Evolutionary conservation across 1,284 basidiomycete species (phyloP).

Genomic region (Thecaphora thlaspeos): DNA sequence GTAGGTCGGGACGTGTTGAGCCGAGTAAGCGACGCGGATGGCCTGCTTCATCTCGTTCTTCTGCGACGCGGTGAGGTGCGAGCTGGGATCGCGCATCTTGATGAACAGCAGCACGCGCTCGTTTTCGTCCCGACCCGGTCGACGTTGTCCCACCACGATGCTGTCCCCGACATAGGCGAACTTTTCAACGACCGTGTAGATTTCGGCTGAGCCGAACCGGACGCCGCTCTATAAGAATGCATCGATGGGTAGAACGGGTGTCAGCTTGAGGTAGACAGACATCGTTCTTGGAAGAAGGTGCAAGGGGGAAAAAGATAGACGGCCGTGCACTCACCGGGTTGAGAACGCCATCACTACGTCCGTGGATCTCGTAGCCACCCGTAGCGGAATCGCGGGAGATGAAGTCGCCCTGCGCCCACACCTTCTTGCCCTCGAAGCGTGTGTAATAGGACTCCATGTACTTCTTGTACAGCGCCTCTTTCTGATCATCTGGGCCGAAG

Average conservation of each 20-base stretch:
- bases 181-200: constrained; percentile 71
- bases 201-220: constrained; percentile 78
- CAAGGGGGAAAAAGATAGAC: too few relatives aligned
- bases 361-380: constrained; percentile 77
- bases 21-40: constrained; percentile 38
- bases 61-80: constrained; percentile 15
- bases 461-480: constrained; percentile 47
- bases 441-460: constrained; percentile 57
- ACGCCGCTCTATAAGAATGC: constrained; percentile 63
- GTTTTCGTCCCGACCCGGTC: constrained; percentile 38
- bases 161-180: constrained; percentile 47
- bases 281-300: too few relatives aligned
- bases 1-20: constrained; percentile 51
- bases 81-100: constrained; percentile 36
- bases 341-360: constrained; percentile 57
- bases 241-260: too few relatives aligned
- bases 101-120: constrained; percentile 56
- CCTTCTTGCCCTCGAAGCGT: constrained; percentile 36
- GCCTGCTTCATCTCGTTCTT: constrained; percentile 38
- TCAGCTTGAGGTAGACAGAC: too few relatives aligned
- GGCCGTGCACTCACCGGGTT: constrained; percentile 63
- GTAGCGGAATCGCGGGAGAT: constrained; percentile 32
- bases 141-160: constrained; percentile 50
- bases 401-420: constrained; percentile 44
- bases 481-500: constrained; percentile 29